These are phyloP conservation scores for Mycena haematopus DNA, from an alignment of 768 basidiomycete species.

Conservation along the genomic window DNA sequence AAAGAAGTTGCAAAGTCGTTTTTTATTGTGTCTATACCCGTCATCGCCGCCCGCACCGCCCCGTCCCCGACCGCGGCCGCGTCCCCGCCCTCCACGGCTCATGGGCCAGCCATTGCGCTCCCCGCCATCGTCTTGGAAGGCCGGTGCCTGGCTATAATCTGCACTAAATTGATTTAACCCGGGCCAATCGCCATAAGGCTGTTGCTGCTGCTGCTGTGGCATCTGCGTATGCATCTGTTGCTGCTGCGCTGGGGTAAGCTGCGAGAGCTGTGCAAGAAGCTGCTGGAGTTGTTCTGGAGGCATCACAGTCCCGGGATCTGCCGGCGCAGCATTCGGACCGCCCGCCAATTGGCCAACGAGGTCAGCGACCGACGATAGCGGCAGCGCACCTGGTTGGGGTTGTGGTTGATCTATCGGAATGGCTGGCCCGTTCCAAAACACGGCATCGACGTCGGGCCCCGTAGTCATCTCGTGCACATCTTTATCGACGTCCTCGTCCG, in stretches of 20 bases:
- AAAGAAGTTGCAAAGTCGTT: conserved; percentile 91
- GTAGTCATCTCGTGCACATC: conserved; percentile 69
- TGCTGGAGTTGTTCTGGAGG: conserved; percentile 70
- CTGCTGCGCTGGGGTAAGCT: conserved; percentile 34
- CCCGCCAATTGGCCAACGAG: conserved; percentile 69
- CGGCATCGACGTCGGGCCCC: conserved; percentile 68
- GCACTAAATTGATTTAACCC: conserved; percentile 46
- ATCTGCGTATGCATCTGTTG: conserved; percentile 16
- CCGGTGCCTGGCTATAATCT: conserved; percentile 56
- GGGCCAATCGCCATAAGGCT: conserved; percentile 48
- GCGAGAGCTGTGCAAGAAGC: conserved; percentile 46
- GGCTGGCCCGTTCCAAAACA: conserved; percentile 66
- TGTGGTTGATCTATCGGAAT: conserved; percentile 28
- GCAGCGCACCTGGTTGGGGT: conserved; percentile 29
- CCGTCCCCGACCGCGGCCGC: conserved; percentile 66
- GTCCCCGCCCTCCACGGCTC: conserved; percentile 54
- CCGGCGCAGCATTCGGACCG: conserved; percentile 42
- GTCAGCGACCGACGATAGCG: conserved; percentile 65
- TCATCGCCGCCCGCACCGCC: conserved; percentile 60
- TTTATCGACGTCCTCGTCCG: conserved; percentile 74
- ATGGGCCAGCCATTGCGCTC: conserved; percentile 51
- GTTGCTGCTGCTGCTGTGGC: conserved; percentile 30
- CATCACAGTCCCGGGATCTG: conserved; percentile 42
- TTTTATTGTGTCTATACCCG: conserved; percentile 79
- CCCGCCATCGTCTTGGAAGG: conserved; percentile 52